phyloP scores from a whole-genome alignment of 345 rosid species.

The Salix suchowensis region DNA sequence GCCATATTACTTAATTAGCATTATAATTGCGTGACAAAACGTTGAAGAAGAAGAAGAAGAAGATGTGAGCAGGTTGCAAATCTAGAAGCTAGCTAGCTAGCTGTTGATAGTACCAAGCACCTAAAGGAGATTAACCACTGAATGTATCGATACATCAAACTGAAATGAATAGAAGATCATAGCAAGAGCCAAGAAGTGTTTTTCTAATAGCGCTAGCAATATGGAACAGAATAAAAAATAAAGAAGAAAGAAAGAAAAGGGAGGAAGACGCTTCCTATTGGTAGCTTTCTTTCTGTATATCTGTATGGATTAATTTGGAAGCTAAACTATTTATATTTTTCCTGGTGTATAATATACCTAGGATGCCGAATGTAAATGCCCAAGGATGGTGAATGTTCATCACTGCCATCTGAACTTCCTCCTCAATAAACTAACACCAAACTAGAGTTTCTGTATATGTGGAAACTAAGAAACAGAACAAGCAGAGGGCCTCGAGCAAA shows the following conservation, averaged over 20 bases:
- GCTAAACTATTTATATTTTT: no score
- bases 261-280: background rate
- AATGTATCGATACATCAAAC: no score
- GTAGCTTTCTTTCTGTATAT: no score
- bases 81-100: no score
- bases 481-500: conserved; percentile 8
- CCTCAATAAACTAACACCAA: background rate
- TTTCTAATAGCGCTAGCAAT: no score
- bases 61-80: background rate
- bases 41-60: background rate
- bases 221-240: background rate
- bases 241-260: background rate
- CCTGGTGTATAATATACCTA: conserved; percentile 40
- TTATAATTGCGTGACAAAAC: background rate
- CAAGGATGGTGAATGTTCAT: conserved; percentile 27
- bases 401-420: conserved; percentile 31
- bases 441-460: background rate
- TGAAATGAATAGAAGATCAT: no score
- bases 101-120: no score
- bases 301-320: no score
- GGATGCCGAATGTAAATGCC: conserved; percentile 56
- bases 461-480: background rate
- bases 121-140: no score
- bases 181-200: no score
- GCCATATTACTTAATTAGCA: no score